Base-by-base conservation (phyloP, 768 basidiomycete genomes). In the Cystobasidium ongulense region DNA sequence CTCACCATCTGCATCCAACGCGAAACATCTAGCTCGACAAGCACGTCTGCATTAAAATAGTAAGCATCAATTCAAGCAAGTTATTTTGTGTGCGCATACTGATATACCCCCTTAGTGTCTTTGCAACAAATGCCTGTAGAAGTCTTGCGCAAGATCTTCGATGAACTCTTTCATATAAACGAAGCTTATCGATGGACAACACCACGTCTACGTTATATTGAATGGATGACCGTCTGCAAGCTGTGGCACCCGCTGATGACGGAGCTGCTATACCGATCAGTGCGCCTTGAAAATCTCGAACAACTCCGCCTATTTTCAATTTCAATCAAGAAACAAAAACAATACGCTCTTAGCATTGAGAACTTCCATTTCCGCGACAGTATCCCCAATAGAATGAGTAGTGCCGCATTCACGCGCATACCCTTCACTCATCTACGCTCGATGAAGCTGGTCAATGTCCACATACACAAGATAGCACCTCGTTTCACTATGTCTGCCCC, bases 141-240 rank as follows among this genome's bases (percentile, higher is more conserved):
- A 35, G 13, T 39, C 7, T 35, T 67, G 21, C 38, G 65, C n/a
- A 41, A 67, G 65, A 67, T 67, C 46, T 10, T 67, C 35, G 25
- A n/a, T 17, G 65, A 67, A 27, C 29, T 29, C 57, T 59, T 59
- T 21, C 11, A 4, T 3, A 59, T 59, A 13, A 27, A 27, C 27
- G 57, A 29, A 27, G 57, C 57, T 15, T 29, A 59, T 23, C 29
- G 29, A 59, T 35, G 57, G 57, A 27, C 25, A 21, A 59, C 11
- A 29, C 29, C 57, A 11, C 57, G 33, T 15, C 57, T 35, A 27
- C 41, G 38, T 27, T 67, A 50, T n/a, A 2, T 50, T 10, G 13
- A n/a, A 36, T 67, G 41, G 27, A 35, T 64, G 25, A 36, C 39
- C 43, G 31, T 67, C 4, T 67, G 65, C 43, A 67, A 67, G 50